phyloP scores from a whole-genome alignment of 306 rosid species.

The Quercus glauca region DNA sequence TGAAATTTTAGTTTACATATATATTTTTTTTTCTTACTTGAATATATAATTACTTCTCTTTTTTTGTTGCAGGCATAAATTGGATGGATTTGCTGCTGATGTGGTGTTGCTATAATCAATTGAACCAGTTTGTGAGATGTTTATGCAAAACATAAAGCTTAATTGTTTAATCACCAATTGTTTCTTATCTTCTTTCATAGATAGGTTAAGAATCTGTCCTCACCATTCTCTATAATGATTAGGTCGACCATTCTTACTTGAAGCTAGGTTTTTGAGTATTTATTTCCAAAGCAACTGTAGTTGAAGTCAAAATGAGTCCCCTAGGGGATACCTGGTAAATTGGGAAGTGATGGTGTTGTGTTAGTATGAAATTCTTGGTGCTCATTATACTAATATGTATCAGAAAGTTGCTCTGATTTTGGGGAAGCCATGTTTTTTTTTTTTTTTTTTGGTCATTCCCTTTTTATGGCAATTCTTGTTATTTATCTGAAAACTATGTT shows the following conservation, averaged over 20 bases:
- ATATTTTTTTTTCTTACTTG: background rate
- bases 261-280: background rate
- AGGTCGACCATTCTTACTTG: background rate
- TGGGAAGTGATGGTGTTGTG: background rate
- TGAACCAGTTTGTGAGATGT: background rate
- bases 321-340: background rate
- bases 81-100: constrained; percentile 4
- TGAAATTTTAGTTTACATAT: background rate
- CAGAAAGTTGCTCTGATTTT: background rate
- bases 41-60: background rate
- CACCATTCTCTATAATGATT: background rate
- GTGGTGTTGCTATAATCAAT: background rate
- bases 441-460: background rate
- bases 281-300: background rate
- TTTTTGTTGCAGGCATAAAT: constrained; percentile 23
- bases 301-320: background rate
- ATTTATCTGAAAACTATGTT: too few species aligned
- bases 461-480: background rate
- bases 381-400: background rate
- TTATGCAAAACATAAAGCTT: background rate
- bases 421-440: too few species aligned
- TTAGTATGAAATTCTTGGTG: background rate
- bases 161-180: background rate
- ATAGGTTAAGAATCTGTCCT: constrained; percentile 6
- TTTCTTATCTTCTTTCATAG: background rate